These are phyloP conservation scores for Volutella citrinella DNA, from an alignment of 2,329 filamentous ascomycete species.

Conservation along the genomic window DNA sequence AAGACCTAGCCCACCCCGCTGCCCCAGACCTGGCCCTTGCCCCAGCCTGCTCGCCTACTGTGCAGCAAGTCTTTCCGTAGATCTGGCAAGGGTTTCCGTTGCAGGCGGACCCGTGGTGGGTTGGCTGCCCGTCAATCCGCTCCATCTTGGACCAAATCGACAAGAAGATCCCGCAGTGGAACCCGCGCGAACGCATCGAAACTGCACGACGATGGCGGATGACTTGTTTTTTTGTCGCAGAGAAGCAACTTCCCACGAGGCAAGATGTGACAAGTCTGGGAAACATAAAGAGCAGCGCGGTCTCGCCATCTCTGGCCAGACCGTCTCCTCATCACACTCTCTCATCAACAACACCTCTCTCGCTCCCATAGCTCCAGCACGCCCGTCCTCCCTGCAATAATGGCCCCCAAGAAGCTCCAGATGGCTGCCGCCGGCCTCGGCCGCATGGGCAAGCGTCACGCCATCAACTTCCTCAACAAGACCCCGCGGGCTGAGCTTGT, in stretches of 20 bases:
- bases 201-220: no score
- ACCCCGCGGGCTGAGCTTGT: constrained; percentile 47
- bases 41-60: no score
- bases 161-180: no score
- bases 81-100: constrained; percentile 5
- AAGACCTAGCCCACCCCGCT: no score
- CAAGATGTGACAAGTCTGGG: no score
- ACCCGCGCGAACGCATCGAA: no score
- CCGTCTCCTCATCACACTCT: neutral
- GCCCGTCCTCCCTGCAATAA: constrained; percentile 4
- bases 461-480: constrained; percentile 43
- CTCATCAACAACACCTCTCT: neutral
- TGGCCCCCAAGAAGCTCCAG: constrained; percentile 31
- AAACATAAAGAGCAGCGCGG: constrained; percentile 9
- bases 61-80: constrained; percentile 7
- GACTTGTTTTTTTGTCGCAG: no score
- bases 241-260: no score
- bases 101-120: no score
- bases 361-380: no score
- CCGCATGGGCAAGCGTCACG: constrained; percentile 51
- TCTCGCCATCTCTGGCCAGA: constrained; percentile 1
- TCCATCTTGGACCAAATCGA: neutral
- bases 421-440: constrained; percentile 48
- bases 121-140: neutral
- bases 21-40: no score